Percentiles rank a stretch among this genome's conserved stretches.
Conservation (phyloP, 2,329 filamentous ascomycete species). For the Scedosporium minutisporum region DNA sequence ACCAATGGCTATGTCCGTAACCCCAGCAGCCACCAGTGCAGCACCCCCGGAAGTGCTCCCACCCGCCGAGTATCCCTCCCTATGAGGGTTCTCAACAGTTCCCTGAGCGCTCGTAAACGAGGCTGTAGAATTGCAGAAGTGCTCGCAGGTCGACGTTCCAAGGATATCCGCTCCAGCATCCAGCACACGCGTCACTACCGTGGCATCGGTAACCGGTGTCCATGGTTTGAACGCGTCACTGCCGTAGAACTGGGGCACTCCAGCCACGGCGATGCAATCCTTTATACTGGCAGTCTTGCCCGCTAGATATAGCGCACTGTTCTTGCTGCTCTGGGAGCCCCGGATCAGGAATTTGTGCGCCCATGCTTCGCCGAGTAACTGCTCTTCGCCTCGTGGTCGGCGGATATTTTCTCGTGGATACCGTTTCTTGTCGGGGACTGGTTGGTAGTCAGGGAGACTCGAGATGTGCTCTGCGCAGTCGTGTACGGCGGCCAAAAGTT, state of each 20-base stretch:
- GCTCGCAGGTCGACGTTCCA: slow-evolving; percentile 43
- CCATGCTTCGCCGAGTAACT: slow-evolving; percentile 39
- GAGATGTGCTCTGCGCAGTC: slow-evolving; percentile 37
- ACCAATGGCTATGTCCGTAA: slow-evolving; percentile 34
- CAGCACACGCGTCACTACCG: slow-evolving; percentile 38
- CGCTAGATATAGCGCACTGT: slow-evolving; percentile 16
- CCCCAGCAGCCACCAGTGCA: slow-evolving; percentile 32
- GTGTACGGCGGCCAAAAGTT: slow-evolving; percentile 39
- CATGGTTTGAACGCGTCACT: slow-evolving; percentile 39
- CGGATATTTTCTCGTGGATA: slow-evolving; percentile 35
- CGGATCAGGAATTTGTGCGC: slow-evolving; percentile 38
- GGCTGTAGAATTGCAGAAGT: slow-evolving; percentile 38
- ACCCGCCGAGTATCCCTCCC: slow-evolving; percentile 34
- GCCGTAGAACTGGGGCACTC: slow-evolving; percentile 42
- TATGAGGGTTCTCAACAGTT: slow-evolving; percentile 33
- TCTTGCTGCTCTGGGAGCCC: slow-evolving; percentile 15
- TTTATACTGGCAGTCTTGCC: slow-evolving; percentile 41
- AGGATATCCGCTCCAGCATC: slow-evolving; percentile 40
- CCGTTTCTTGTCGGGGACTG: slow-evolving; percentile 25
- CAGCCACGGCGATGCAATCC: slow-evolving; percentile 44
- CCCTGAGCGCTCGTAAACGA: slow-evolving; percentile 38
- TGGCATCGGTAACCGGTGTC: slow-evolving; percentile 43
- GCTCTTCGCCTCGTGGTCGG: slow-evolving; percentile 27
- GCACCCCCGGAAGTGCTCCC: slow-evolving; percentile 39
- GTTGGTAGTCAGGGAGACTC: slow-evolving; percentile 36